Percentiles rank a stretch among this genome's conserved stretches.
Evolutionary conservation across 441 rosid genomes (phyloP).

Genomic region (Syzygium malaccense): DNA sequence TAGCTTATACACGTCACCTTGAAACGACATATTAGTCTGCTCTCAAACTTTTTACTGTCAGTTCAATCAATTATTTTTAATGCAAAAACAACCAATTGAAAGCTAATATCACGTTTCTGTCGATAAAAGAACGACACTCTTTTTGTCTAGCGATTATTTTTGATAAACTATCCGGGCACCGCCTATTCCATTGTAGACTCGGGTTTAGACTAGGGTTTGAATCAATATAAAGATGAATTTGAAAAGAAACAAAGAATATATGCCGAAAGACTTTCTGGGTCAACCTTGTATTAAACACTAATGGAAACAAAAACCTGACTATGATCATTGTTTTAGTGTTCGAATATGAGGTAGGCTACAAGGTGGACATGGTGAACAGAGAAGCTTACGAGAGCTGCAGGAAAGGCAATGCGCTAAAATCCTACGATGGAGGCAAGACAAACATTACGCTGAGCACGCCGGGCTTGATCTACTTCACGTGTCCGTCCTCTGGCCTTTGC

Average conservation of each 20-base stretch:
- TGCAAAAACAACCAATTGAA: too few species aligned
- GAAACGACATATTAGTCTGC: too few species aligned
- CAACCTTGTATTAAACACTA: too few species aligned
- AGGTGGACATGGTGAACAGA: neutral
- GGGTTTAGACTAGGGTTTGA: neutral
- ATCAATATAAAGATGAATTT: neutral
- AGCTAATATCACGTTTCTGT: too few species aligned
- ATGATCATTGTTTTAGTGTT: neutral
- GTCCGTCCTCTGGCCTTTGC: neutral
- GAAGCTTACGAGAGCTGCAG: neutral
- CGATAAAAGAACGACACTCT: too few species aligned
- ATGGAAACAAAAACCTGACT: too few species aligned
- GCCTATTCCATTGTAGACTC: neutral
- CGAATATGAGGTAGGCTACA: neutral
- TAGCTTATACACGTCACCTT: too few species aligned
- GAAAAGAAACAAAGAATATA: neutral
- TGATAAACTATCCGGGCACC: too few species aligned
- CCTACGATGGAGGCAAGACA: neutral
- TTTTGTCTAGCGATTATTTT: too few species aligned
- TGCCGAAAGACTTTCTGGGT: too few species aligned
- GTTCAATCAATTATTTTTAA: too few species aligned
- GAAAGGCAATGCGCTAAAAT: neutral
- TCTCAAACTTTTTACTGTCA: too few species aligned
- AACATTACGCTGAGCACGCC: neutral
- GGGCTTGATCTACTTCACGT: neutral